Evolutionary conservation across 306 rosid genomes (phyloP), one percentile per base, ranked within the genome.

Genomic region (Vigna mungo): DNA sequence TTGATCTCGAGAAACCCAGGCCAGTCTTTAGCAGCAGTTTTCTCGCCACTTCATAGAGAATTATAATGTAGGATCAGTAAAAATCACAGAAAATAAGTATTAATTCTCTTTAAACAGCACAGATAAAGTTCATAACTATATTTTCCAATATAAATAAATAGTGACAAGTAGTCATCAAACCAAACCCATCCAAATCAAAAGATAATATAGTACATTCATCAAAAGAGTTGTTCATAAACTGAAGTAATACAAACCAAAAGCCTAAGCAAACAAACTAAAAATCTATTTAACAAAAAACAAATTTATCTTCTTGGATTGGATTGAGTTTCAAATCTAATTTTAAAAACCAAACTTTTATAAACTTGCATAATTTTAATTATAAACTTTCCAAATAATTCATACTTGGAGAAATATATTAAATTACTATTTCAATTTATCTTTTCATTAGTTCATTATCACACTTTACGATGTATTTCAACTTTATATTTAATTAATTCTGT

Each of bases 1-100:
- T 96, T 96, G 77, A 96, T 89, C 84, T 96, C 99, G 36, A 96
- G 89, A 82, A 81, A 75, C 39, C 88, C 87, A 60, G 97, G 92
- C 99, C 99, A 96, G 58, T 87, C 98, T 56, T 83, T 91, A 10
- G 88, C 86, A 39, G 89, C 83, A 68, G 90, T 77, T 89, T 83
- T 96, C 78, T 92, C 97, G 8, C 99, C 98, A 46, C 99, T 96
- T 86, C 80, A 90, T 71, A 78, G 73, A 76, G 58, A 59, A 79
- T 77, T 10, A 72, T 4, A 60, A 58, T 68, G 73, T 7, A 41
- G 54, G 58, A 88, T 81, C 79, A 80, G 82, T 27, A 75, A 73
- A 53, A 52, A 65, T 11, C 21, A 55, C 49, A 8, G 37, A 77
- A 23, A 65, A 47, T 41, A 51, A 51, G 23, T 34, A 84, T 46